Evolutionary conservation across 1,284 basidiomycete genomes (phyloP).

Genomic region (Binderoboletus segoi): DNA sequence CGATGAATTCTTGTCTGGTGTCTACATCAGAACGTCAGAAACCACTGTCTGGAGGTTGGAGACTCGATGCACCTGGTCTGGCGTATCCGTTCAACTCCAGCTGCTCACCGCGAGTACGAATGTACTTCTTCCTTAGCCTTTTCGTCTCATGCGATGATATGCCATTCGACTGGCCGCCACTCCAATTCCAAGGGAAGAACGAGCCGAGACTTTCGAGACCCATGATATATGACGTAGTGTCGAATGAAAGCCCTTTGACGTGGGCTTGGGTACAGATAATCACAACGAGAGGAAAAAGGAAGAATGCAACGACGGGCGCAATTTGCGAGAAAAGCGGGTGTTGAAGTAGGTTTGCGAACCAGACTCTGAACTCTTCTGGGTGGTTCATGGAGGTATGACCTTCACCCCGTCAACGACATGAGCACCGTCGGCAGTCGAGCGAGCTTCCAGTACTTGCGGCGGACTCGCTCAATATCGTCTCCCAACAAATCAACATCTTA

Average conservation of each 20-base stretch:
- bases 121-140: constrained; percentile 50
- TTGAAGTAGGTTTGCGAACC: constrained; percentile 26
- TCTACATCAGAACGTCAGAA: constrained; percentile 19
- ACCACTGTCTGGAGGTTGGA: background rate
- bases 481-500: background rate
- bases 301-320: constrained; percentile 55
- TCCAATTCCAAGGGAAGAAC: constrained; percentile 64
- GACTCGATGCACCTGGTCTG: constrained; percentile 24
- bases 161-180: constrained; percentile 32
- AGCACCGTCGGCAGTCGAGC: constrained; percentile 17
- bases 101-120: constrained; percentile 59
- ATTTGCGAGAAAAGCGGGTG: constrained; percentile 48
- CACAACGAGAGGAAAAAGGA: constrained; percentile 55
- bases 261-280: constrained; percentile 42
- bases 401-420: constrained; percentile 37
- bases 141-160: constrained; percentile 40
- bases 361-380: constrained; percentile 34
- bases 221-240: constrained; percentile 46
- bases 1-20: constrained; percentile 31
- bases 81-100: constrained; percentile 44
- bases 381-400: constrained; percentile 34
- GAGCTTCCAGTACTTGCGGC: constrained; percentile 17
- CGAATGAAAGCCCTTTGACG: constrained; percentile 22
- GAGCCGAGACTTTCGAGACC: constrained; percentile 57
- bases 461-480: constrained; percentile 72